A percentile compares a stretch with the other conserved stretches of the same genome.
Evolutionary conservation across 129 eudicot genomes (phyloP).

Genomic region (Flaveria robusta): DNA sequence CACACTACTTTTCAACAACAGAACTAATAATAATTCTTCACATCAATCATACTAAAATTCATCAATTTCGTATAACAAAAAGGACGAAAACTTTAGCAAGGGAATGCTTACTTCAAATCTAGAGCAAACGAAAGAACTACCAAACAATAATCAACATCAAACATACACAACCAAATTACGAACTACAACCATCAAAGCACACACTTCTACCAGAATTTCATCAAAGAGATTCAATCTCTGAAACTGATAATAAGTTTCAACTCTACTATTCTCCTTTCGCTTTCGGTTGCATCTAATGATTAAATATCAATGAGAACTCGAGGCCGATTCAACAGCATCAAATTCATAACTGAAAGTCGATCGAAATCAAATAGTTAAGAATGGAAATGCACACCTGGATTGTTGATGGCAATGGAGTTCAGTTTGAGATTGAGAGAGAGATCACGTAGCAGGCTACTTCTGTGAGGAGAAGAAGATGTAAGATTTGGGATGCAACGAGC

Average conservation of each 20-base stretch:
- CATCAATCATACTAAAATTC: neutral
- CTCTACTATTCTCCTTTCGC: no score
- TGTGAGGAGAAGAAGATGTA: slow-evolving; percentile 2
- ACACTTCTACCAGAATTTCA: neutral
- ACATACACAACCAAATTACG: no score
- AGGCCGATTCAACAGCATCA: neutral
- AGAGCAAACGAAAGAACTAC: neutral
- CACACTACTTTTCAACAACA: slow-evolving; percentile 5
- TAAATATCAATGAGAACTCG: no score
- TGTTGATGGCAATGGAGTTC: slow-evolving; percentile 13
- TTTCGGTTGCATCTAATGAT: neutral
- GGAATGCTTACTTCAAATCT: neutral
- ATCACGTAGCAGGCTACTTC: neutral
- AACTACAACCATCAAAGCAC: neutral
- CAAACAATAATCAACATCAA: neutral
- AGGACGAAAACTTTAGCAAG: neutral
- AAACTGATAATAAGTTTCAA: neutral
- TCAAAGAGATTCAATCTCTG: neutral
- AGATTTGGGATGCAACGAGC: slow-evolving; percentile 21
- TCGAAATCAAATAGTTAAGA: neutral
- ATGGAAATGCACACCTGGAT: slow-evolving; percentile 32
- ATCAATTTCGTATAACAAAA: neutral
- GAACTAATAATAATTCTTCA: neutral
- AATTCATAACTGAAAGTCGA: neutral
- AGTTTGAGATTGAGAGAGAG: slow-evolving; percentile 32